Evolutionary conservation across 371 early-diverging fungal species (phyloP).

Genomic region (Cokeromyces recurvatus): DNA sequence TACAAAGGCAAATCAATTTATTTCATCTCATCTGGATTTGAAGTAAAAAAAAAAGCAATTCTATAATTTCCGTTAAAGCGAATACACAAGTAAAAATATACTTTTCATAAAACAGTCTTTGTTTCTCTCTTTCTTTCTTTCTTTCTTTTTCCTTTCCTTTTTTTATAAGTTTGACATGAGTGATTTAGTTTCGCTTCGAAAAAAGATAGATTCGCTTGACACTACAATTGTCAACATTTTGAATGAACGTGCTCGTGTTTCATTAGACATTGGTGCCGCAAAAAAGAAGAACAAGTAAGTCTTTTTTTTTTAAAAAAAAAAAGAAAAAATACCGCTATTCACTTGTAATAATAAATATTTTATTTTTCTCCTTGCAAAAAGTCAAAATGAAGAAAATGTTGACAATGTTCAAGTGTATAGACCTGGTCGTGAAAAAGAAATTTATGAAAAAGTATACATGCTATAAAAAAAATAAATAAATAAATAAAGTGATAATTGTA

Average conservation of each 20-base stretch:
- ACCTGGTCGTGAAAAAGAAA: constrained; percentile 62
- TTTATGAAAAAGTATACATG: constrained; percentile 55
- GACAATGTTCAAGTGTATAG: constrained; percentile 59
- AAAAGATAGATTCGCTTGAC: constrained; percentile 78
- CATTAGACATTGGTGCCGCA: constrained; percentile 78
- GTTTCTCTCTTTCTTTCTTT: too few species aligned
- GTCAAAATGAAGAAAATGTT: constrained; percentile 14
- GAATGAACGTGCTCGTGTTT: constrained; percentile 86
- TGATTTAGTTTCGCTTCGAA: constrained; percentile 50
- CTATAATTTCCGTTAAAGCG: too few species aligned
- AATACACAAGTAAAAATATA: too few species aligned
- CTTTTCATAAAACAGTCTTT: too few species aligned
- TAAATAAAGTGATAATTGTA: not conserved
- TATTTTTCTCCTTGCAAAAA: not conserved
- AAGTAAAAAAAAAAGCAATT: too few species aligned
- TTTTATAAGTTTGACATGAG: constrained; percentile 14
- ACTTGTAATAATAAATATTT: not conserved
- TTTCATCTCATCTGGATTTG: too few species aligned
- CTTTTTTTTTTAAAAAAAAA: too few species aligned
- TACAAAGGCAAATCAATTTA: too few species aligned
- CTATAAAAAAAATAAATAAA: not conserved
- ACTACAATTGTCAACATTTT: constrained; percentile 69
- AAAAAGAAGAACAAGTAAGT: constrained; percentile 40
- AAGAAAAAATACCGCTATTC: too few species aligned
- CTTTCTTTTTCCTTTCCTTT: too few species aligned